A percentile compares a stretch with the other conserved stretches of the same genome.
These are phyloP conservation scores for Coprinellus aureogranulatus DNA, from an alignment of 768 basidiomycete species.

Conservation along the genomic window DNA sequence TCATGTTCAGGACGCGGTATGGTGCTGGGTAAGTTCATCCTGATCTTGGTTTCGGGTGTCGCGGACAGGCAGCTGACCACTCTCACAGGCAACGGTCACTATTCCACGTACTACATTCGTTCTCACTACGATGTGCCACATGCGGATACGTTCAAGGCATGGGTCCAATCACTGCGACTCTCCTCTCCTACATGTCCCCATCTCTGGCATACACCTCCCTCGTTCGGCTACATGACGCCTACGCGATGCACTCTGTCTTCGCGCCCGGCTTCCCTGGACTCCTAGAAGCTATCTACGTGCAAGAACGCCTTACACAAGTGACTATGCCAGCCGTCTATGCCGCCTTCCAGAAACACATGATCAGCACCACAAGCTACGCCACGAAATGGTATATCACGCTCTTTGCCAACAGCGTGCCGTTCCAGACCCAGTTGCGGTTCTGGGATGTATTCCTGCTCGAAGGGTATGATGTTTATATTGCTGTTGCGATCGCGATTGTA, in stretches of 20 bases:
- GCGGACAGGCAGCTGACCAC: background rate
- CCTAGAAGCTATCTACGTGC: constrained; percentile 92
- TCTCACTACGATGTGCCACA: constrained; percentile 76
- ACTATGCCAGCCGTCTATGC: constrained; percentile 89
- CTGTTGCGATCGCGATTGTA: constrained; percentile 82
- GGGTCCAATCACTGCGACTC: constrained; percentile 94
- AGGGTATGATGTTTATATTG: constrained; percentile 84
- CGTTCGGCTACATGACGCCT: constrained; percentile 85
- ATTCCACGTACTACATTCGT: constrained; percentile 91
- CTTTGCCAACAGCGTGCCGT: constrained; percentile 93
- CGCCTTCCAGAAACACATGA: constrained; percentile 83
- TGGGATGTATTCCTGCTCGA: constrained; percentile 95
- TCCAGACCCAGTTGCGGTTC: constrained; percentile 87
- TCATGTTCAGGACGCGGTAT: constrained; percentile 93
- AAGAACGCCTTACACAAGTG: constrained; percentile 82
- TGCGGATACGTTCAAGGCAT: constrained; percentile 99
- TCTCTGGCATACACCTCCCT: constrained; percentile 83
- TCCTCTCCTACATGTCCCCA: constrained; percentile 91
- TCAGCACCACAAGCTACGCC: constrained; percentile 92
- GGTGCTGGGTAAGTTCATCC: constrained; percentile 75
- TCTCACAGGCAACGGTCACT: constrained; percentile 79
- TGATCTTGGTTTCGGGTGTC: constrained; percentile 1
- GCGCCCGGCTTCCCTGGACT: constrained; percentile 94
- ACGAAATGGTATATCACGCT: constrained; percentile 99
- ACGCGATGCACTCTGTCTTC: constrained; percentile 86